Evolutionary conservation across 192 early-diverging fungal genomes (phyloP), one percentile per base, ranked within the genome.

Genomic region (Pilaira anomala): DNA sequence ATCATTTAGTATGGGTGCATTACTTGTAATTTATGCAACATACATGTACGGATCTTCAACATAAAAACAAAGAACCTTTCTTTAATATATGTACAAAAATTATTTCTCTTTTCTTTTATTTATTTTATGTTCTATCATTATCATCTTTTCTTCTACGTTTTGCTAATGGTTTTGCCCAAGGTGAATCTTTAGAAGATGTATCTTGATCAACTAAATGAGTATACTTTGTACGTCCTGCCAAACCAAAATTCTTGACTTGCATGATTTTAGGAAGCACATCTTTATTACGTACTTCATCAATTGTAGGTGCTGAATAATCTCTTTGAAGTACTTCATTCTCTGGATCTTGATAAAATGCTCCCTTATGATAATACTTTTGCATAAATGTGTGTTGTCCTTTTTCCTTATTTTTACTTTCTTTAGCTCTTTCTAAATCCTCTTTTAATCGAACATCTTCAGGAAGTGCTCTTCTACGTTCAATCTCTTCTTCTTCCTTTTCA

Each of bases 231-330:
- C 89, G 88, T 18, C 93, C 90, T 9, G 85, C 78, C 40, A 80
- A 63, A 48, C 93, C 93, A 83, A 94, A 96, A 62, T 93, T 93
- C 64, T 92, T 91, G 36, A 93, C 92, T 70, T 93, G 91, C 88
- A 94, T 92, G 7, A 96, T 84, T 55, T 84, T 83, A 28, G 93
- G 93, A 13, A 96, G 74, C 9, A 82, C 65, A n/a, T 88, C 78
- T 67, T 86, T 91, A 46, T 71, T 71, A 7, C 63, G 62, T 3
- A 66, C 74, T 72, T 91, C 89, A 53, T 88, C 87, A 3, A 85
- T 65, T 7, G 91, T 93, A n/a, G 91, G 82, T 33, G 72, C 78
- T n/a, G 79, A 71, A 50, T 88, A 87, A 50, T 91, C 86, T 28
- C 89, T 74, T 44, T 83, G 75, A 29, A 85, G 68, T 44, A 93